Evolutionary conservation across 495 filamentous ascomycete genomes (phyloP).

Genomic region (Ascodesmis nigricans): DNA sequence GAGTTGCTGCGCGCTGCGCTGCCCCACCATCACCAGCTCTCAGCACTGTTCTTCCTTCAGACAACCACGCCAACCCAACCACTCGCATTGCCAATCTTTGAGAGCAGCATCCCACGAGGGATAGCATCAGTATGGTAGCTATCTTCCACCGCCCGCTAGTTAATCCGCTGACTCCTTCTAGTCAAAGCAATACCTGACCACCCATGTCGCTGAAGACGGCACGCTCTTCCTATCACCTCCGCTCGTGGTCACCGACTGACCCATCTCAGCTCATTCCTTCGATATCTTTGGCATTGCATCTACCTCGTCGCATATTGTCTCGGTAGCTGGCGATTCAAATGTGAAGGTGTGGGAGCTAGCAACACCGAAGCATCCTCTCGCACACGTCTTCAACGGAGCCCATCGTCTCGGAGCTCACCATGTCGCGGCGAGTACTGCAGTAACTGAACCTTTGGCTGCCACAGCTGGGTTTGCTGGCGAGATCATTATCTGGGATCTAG

Average conservation of each 20-base stretch:
- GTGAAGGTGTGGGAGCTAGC: conserved; percentile 55
- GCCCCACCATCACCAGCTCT: no score
- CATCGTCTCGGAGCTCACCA: conserved; percentile 85
- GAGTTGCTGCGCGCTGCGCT: no score
- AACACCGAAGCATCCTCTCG: conserved; percentile 45
- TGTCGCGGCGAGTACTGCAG: conserved; percentile 41
- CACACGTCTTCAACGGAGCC: conserved; percentile 49
- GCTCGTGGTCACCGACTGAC: neutral
- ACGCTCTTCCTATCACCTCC: conserved; percentile 10
- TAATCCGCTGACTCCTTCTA: conserved; percentile 21
- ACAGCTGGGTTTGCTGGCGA: conserved; percentile 77
- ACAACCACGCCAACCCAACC: no score
- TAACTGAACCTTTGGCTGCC: conserved; percentile 43
- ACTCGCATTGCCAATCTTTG: no score
- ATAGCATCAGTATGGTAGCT: no score
- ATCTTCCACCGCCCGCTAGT: no score
- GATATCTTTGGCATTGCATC: conserved; percentile 80
- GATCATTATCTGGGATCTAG: conserved; percentile 50
- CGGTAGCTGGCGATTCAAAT: conserved; percentile 58
- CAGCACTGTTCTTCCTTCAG: no score
- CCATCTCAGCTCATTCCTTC: conserved; percentile 44
- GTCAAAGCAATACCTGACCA: conserved; percentile 96
- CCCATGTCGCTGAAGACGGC: conserved; percentile 77
- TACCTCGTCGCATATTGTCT: conserved; percentile 53
- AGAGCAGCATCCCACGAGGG: no score